Base-by-base conservation (phyloP, 768 basidiomycete species). In the Kwoniella bestiolae region DNA sequence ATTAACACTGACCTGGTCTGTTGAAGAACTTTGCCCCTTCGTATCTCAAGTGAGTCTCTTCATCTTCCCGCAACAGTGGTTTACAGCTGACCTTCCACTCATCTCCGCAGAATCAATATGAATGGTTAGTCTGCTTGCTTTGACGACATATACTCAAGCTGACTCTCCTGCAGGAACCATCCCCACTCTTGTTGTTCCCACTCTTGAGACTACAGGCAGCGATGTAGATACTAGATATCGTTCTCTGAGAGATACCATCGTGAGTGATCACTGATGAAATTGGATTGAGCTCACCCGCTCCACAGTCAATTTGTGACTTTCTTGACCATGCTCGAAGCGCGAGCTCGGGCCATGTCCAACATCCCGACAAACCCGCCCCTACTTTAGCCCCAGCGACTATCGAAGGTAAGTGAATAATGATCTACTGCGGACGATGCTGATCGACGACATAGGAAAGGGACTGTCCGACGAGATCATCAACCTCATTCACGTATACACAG, bases 111-210 rank as follows among this genome's bases (percentile, higher is more conserved):
- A 57, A 82, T 94, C 78, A 94, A 90, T 77, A 84, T 87, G 50
- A 87, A 89, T 77, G 92, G 91, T 88, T 81, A 71, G 59, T 12
- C 12, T 32, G 11, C 23, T 18, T 41, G 18, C 7, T 25, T 16
- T n/a, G 41, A 21, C 47, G 62, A 32, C 26, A 38, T 41, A 25
- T 35, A 21, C n/a, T 21, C 18, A 5, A 14, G n/a, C 60, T 51
- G 25, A 60, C 25, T 0, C 18, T 51, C 3, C n/a, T 59, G 2
- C 70, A 91, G 91, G 87, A 6, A 90, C 89, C 25, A 85, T 93
- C 3, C 92, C 92, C 11, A 90, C 90, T 2, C 82, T 94, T 56
- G 87, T 93, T 28, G 92, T 93, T n/a, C 92, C 92, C 0, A 83
- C 92, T 11, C 82, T 87, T 68, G 88, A 90, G 68, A 90, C 91